Conservation (phyloP, 2,329 filamentous ascomycete species). For the Daldinia sp. region DNA sequence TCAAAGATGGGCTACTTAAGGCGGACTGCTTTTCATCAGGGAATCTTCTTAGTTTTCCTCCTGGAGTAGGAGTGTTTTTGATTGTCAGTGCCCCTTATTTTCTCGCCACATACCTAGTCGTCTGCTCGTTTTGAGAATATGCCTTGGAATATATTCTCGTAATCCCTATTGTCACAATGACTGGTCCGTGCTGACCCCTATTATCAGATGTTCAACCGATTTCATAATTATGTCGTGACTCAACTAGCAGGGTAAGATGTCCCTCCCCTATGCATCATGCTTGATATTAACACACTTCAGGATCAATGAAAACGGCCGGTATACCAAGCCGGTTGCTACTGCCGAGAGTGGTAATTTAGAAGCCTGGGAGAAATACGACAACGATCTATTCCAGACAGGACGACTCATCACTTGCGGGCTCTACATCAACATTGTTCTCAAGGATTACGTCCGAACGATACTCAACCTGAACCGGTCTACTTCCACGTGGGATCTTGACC, state of each 20-base stretch:
- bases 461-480: conserved; percentile 58
- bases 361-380: conserved; percentile 46
- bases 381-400: conserved; percentile 52
- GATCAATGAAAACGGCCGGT: conserved; percentile 84
- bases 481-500: conserved; percentile 46
- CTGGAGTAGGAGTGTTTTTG: conserved; percentile 73
- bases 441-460: conserved; percentile 52
- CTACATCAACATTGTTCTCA: conserved; percentile 60
- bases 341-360: conserved; percentile 8
- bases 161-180: neutral
- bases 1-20: conserved; percentile 74
- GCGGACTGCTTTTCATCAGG: conserved; percentile 75
- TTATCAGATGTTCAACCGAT: conserved; percentile 72
- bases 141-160: neutral
- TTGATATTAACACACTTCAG: conserved; percentile 11
- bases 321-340: conserved; percentile 64
- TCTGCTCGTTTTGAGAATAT: neutral
- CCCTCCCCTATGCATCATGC: neutral
- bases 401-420: conserved; percentile 61
- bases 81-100: conserved; percentile 50
- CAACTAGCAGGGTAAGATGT: conserved; percentile 69
- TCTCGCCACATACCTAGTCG: neutral
- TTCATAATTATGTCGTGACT: conserved; percentile 85
- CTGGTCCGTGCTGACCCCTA: neutral
- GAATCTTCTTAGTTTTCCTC: conserved; percentile 72